These are phyloP conservation scores for Alternaria triticimaculans DNA, from an alignment of 2,329 filamentous ascomycete genomes.

Conservation along the genomic window DNA sequence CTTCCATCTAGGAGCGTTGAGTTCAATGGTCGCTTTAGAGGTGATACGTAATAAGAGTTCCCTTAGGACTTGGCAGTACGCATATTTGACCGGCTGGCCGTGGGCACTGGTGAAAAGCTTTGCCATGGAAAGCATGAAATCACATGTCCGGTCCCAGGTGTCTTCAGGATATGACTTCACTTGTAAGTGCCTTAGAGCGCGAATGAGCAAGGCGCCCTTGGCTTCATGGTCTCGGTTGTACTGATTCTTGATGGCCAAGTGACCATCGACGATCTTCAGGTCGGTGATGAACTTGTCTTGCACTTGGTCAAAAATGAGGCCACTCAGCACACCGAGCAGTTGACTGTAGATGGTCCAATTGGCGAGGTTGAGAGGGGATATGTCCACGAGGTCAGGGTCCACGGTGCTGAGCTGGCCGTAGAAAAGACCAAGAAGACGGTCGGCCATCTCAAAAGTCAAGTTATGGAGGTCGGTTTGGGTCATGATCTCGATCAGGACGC, in stretches of 20 bases:
- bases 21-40: constrained; percentile 76
- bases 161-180: constrained; percentile 76
- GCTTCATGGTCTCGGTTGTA: constrained; percentile 74
- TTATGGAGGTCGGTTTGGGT: constrained; percentile 82
- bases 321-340: constrained; percentile 94
- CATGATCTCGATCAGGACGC: constrained; percentile 93
- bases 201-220: constrained; percentile 84
- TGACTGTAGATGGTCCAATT: constrained; percentile 97
- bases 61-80: constrained; percentile 91
- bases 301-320: constrained; percentile 85
- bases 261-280: constrained; percentile 77
- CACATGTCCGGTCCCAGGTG: constrained; percentile 84
- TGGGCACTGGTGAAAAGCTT: constrained; percentile 84
- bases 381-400: constrained; percentile 78
- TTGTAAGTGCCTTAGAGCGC: constrained; percentile 88
- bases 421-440: constrained; percentile 92
- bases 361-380: constrained; percentile 83
- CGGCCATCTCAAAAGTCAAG: constrained; percentile 90
- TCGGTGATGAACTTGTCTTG: constrained; percentile 82
- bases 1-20: constrained; percentile 83
- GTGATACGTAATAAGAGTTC: constrained; percentile 86
- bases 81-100: constrained; percentile 87
- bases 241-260: constrained; percentile 74
- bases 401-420: constrained; percentile 93
- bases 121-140: constrained; percentile 82